Conservation (phyloP, 257 asterid genomes). For the Lycium barbarum region DNA sequence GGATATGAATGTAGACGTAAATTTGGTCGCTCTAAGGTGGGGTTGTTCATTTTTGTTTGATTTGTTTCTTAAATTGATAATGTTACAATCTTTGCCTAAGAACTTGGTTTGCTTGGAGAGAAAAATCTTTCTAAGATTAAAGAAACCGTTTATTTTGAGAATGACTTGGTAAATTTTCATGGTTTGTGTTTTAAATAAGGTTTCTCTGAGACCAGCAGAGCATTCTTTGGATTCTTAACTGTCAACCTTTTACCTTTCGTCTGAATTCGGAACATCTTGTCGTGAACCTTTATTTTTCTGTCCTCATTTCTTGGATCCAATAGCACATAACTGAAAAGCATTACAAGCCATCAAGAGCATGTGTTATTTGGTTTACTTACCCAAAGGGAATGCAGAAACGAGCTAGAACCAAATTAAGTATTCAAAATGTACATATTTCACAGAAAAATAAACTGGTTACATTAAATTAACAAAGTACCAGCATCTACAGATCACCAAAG, state of each 20-base stretch:
- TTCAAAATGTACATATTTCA: background rate
- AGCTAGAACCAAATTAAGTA: background rate
- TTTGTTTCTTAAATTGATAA: conserved; percentile 40
- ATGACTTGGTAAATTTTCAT: no score
- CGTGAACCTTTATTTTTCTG: no score
- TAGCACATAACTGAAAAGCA: no score
- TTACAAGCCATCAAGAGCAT: background rate
- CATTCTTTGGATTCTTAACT: no score
- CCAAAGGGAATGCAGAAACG: background rate
- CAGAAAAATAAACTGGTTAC: no score
- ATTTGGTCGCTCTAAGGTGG: conserved; percentile 48
- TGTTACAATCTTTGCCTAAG: conserved; percentile 37
- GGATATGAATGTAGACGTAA: conserved; percentile 26
- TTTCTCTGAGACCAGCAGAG: conserved; percentile 32
- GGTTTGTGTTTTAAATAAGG: conserved; percentile 38
- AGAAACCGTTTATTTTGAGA: background rate
- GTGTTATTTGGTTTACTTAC: background rate
- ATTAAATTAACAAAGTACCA: no score
- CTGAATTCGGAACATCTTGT: no score
- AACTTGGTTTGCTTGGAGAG: background rate
- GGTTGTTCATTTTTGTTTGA: conserved; percentile 42
- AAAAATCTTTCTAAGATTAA: conserved; percentile 23
- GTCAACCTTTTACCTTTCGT: no score
- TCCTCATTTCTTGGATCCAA: no score
- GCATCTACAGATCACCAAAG: conserved; percentile 27